These are phyloP conservation scores for Botrytis fabae DNA, from an alignment of 2,329 filamentous ascomycete genomes.

Conservation along the genomic window DNA sequence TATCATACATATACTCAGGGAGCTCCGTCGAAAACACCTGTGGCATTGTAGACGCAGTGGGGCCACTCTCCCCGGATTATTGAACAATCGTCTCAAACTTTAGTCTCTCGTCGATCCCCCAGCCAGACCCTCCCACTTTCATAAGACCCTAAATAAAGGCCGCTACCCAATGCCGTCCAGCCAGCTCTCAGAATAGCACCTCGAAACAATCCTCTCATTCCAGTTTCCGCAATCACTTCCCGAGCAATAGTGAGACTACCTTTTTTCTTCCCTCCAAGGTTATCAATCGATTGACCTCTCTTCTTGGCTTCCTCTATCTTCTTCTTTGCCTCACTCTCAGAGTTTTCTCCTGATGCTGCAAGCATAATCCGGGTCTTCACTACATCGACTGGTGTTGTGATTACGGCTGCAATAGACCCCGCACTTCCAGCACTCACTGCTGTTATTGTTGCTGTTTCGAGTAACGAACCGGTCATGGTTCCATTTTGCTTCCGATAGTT, in stretches of 20 bases:
- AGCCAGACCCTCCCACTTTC: constrained; percentile 73
- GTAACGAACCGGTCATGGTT: constrained; percentile 43
- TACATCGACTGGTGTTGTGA: constrained; percentile 89
- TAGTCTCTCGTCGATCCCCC: constrained; percentile 30
- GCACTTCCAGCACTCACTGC: constrained; percentile 72
- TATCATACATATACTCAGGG: background rate
- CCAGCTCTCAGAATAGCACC: constrained; percentile 70
- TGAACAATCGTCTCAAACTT: background rate
- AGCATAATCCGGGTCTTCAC: constrained; percentile 91
- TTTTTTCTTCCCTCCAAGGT: constrained; percentile 40
- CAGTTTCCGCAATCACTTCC: constrained; percentile 65
- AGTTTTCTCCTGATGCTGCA: constrained; percentile 47
- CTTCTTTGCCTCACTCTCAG: constrained; percentile 36
- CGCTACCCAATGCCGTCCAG: constrained; percentile 83
- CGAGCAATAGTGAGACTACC: constrained; percentile 60
- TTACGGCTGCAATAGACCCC: constrained; percentile 70
- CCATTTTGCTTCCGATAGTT: constrained; percentile 44
- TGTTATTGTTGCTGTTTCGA: constrained; percentile 70
- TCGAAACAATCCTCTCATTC: constrained; percentile 72
- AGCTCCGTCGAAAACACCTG: background rate
- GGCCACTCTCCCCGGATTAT: background rate
- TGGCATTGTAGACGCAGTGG: background rate
- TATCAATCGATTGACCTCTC: constrained; percentile 35
- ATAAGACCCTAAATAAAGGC: constrained; percentile 83
- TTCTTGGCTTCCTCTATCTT: constrained; percentile 33